Base-by-base conservation (phyloP, 495 filamentous ascomycete species). In the Antarctomyces pellizariae region DNA sequence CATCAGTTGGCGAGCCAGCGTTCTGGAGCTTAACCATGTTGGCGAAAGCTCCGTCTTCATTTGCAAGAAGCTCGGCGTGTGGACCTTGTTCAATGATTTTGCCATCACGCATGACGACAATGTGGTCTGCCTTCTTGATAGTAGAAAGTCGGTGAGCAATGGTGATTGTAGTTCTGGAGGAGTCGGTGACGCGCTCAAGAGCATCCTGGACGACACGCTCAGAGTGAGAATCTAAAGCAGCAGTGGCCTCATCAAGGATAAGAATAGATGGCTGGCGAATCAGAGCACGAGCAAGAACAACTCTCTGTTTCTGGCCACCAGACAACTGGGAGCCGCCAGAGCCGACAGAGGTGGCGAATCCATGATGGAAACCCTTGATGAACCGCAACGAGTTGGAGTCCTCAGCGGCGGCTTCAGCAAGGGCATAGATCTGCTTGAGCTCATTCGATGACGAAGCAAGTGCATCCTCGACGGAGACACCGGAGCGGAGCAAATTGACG, bases 171-270 rank as follows among this genome's bases (percentile, higher is more conserved):
- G 53, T 57, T n/a, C 54, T 26, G 7, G 7, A 7, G 7, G 7
- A 7, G 22, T 16, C 15, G 2, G 48, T 45, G 38, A 69, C 74
- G 21, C 57, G 46, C 34, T 71, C 67, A 28, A 83, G 57, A 2
- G 71, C 72, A 16, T 58, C 56, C 45, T 82, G 73, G 10, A 86
- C 56, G 17, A 72, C 46, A 37, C 59, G 59, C 51, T 86, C 76
- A 11, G 61, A 66, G 45, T 75, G 36, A 2, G 58, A 47, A 35
- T 68, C 71, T 10, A 78, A 39, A 1, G 64, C 60, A 13, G 45
- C 59, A 0, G 75, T 79, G 6, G 72, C 68, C 38, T 84, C 75
- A 36, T 84, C 76, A n/a, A 86, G 48, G 6, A 86, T 54, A 15
- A 86, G 49, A 20, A 86, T 60, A 7, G 57, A 53, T 0, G 77